Evolutionary conservation across 208 protist genomes (phyloP).

Genomic region (Angomonas desouzai): DNA sequence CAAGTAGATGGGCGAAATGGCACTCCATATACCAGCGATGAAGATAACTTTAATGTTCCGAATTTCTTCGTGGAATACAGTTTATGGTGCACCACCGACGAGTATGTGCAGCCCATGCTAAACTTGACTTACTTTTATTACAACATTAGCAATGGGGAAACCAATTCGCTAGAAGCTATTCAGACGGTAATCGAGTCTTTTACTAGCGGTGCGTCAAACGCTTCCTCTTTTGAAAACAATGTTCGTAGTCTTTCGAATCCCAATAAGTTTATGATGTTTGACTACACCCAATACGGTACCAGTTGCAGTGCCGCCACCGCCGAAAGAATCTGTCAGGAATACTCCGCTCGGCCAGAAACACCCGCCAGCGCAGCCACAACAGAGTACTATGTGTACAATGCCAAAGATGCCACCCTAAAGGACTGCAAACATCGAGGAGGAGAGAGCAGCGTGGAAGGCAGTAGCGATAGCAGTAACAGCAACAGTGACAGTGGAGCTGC

Average conservation of each 20-base stretch:
- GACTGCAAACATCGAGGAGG: not conserved
- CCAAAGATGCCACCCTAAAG: not conserved
- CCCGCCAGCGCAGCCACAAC: not conserved
- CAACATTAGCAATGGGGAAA: not conserved
- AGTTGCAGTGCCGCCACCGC: not conserved
- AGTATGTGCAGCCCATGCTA: slow-evolving; percentile 2
- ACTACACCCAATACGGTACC: not conserved
- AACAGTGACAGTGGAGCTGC: not conserved
- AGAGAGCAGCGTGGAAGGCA: not conserved
- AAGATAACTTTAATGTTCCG: not conserved
- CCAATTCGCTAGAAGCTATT: not conserved
- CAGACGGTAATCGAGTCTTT: not conserved
- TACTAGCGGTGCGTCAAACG: not conserved
- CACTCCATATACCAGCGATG: not conserved
- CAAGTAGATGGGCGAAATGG: not conserved
- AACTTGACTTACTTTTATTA: slow-evolving; percentile 2
- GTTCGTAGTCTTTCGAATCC: not conserved
- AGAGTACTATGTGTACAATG: not conserved
- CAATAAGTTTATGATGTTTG: not conserved
- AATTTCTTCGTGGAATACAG: not conserved
- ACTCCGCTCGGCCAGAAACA: too few relatives aligned
- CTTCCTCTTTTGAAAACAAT: not conserved
- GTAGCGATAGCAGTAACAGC: slow-evolving; percentile 1
- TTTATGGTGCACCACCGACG: not conserved
- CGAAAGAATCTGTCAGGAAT: not conserved